Evolutionary conservation across 2,329 filamentous ascomycete species (phyloP).

Genomic region (Corynespora cassiicola): DNA sequence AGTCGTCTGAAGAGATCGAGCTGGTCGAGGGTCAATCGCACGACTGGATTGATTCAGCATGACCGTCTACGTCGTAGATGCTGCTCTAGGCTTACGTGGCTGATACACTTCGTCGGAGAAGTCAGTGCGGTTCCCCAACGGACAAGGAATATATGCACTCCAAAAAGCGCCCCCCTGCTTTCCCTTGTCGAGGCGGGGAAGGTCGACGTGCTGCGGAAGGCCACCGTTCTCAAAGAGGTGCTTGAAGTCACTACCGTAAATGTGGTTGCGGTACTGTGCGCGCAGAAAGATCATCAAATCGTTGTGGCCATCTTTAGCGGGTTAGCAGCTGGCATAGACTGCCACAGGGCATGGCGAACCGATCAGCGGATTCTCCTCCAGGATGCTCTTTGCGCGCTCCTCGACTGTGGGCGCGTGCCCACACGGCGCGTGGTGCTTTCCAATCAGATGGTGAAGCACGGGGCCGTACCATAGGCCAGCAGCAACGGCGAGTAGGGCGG

Average conservation of each 20-base stretch:
- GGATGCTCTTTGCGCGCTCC: conserved; percentile 40
- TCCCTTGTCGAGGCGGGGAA: conserved; percentile 75
- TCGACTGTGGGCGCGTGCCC: conserved; percentile 34
- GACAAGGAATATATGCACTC: conserved; percentile 85
- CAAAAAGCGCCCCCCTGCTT: conserved; percentile 87
- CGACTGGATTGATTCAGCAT: conserved; percentile 52
- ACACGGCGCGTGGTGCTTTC: too few species aligned
- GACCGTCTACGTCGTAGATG: conserved; percentile 1
- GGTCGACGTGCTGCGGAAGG: conserved; percentile 75
- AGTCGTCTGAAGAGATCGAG: conserved; percentile 76
- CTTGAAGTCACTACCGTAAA: conserved; percentile 77
- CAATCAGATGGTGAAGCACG: too few species aligned
- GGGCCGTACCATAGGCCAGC: too few species aligned
- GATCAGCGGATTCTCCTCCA: conserved; percentile 48
- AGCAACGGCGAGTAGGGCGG: too few species aligned
- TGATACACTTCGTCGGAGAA: conserved; percentile 77
- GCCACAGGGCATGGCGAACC: conserved; percentile 31
- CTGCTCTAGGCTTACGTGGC: conserved; percentile 62
- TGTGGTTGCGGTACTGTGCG: conserved; percentile 72
- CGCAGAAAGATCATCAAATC: conserved; percentile 82
- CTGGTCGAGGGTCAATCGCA: conserved; percentile 74
- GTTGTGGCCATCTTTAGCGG: conserved; percentile 78
- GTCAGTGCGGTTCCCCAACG: conserved; percentile 68
- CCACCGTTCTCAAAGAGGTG: conserved; percentile 74
- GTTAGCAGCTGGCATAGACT: conserved; percentile 22